phyloP scores from a whole-genome alignment of 176 grass and related monocot species.

The Carex cristatella region DNA sequence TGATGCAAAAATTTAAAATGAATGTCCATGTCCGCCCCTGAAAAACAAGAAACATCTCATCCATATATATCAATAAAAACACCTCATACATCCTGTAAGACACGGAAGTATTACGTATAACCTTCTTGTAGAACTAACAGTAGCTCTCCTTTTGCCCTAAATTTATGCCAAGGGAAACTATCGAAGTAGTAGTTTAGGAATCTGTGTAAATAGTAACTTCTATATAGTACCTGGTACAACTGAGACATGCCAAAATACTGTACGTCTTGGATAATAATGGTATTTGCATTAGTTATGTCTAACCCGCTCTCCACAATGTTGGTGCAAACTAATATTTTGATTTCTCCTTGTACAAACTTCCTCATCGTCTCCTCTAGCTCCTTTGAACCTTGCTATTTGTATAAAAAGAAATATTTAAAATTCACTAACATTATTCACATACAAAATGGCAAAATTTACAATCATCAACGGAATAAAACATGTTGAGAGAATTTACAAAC shows the following conservation, averaged over 20 bases:
- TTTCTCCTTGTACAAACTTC: slow-evolving; percentile 57
- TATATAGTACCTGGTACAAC: slow-evolving; percentile 65
- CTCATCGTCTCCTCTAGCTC: slow-evolving; percentile 72
- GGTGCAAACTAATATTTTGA: slow-evolving; percentile 85
- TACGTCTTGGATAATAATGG: slow-evolving; percentile 78
- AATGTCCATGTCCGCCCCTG: background rate
- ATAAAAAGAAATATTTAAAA: slow-evolving; percentile 4
- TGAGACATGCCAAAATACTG: slow-evolving; percentile 87
- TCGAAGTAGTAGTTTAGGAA: background rate
- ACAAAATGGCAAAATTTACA: slow-evolving; percentile 18
- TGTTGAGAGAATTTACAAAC: slow-evolving; percentile 37
- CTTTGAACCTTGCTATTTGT: slow-evolving; percentile 63
- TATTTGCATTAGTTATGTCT: slow-evolving; percentile 92
- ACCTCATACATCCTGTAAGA: background rate
- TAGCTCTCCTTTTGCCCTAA: background rate
- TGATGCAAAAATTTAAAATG: background rate
- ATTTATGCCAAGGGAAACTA: background rate
- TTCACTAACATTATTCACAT: slow-evolving; percentile 10
- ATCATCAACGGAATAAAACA: background rate
- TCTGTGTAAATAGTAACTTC: background rate
- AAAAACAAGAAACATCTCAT: background rate
- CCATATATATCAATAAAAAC: background rate
- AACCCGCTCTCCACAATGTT: slow-evolving; percentile 98
- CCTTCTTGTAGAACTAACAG: background rate
- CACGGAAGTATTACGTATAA: background rate